Evolutionary conservation across 2,329 filamentous ascomycete genomes (phyloP), one percentile per base, ranked within the genome.

Genomic region (Cladosporium sp.): DNA sequence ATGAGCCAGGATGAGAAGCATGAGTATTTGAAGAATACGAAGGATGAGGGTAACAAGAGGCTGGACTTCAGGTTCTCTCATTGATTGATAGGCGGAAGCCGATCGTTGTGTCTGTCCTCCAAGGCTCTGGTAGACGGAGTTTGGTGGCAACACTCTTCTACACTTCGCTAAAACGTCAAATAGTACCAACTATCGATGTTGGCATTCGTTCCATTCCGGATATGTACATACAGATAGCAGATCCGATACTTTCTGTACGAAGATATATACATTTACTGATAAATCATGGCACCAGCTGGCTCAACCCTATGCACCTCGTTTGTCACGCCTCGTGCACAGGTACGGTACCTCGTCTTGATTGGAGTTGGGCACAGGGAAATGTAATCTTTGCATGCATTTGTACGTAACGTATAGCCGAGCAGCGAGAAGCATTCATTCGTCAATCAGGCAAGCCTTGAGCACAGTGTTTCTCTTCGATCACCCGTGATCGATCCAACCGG

Each of bases 1-100:
- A 79, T 85, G 59, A 75, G 69, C 4, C 66, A 70, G 4, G 75
- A 77, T 61, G 69, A 80, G 66, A 73, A 74, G 60, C 49, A 74
- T 54, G 69, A 74, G 5, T 79, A 80, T 69, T 66, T 79, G 1
- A 67, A 72, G 11, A 74, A 69, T 1, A 79, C 78, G 3, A 75
- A 65, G 52, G 77, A 80, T 66, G 71, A 78, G 63, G 76, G 76
- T 0, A 78, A 76, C 59, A 78, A 77, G 71, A 70, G 76, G 61
- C 63, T 76, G 64, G 74, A 76, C 65, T 76, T 77, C 65, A 63
- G 74, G 26, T 77, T 77, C 67, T 70, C 70, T 41, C 75, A 78
- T 68, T 77, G 58, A 70, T 32, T 21, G 41, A 4, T 6, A 47
- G n/a, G 2, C 3, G n/a, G 4, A 8, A 21, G 41, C 11, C 41